A percentile compares a stretch with the other conserved stretches of the same genome.
These are phyloP conservation scores for Echinosophora koreensis DNA, from an alignment of 306 rosid species.

Conservation along the genomic window DNA sequence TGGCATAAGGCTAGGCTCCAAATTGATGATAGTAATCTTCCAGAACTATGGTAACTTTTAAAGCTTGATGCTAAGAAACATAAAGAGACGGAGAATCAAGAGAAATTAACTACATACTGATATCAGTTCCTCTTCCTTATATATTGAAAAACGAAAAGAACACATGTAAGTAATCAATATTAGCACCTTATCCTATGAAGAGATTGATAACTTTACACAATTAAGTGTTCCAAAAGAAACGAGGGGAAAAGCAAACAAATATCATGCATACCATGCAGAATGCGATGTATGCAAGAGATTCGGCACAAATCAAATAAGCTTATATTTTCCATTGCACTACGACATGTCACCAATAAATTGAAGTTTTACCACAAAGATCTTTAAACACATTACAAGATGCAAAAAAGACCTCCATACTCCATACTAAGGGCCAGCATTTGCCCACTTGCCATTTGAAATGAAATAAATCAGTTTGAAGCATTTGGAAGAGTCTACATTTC, in stretches of 20 bases:
- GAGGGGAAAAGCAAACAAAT: background rate
- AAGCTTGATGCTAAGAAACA: background rate
- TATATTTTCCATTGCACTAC: background rate
- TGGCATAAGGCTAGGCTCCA: conserved; percentile 21
- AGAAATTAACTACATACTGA: conserved; percentile 15
- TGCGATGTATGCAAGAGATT: conserved; percentile 14
- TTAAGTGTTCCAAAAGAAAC: conserved; percentile 8
- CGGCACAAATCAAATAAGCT: background rate
- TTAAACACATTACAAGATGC: conserved; percentile 35
- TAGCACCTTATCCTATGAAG: background rate
- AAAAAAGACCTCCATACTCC: conserved; percentile 23
- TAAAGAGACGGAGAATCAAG: conserved; percentile 11
- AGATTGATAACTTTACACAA: background rate
- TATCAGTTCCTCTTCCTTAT: conserved; percentile 19
- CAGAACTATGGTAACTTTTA: background rate
- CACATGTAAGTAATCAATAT: background rate
- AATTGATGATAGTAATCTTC: conserved; percentile 18
- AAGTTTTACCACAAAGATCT: background rate
- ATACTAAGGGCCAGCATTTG: conserved; percentile 16
- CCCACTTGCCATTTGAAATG: conserved; percentile 4
- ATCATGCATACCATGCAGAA: conserved; percentile 14
- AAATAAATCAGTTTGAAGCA: conserved; percentile 32
- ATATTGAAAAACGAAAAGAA: background rate
- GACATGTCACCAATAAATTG: conserved; percentile 25
- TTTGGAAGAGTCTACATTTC: conserved; percentile 20